Percentiles rank a stretch among this genome's conserved stretches.
phyloP scores from a whole-genome alignment of 2,329 filamentous ascomycete species.

The Boeremia lycopersici region DNA sequence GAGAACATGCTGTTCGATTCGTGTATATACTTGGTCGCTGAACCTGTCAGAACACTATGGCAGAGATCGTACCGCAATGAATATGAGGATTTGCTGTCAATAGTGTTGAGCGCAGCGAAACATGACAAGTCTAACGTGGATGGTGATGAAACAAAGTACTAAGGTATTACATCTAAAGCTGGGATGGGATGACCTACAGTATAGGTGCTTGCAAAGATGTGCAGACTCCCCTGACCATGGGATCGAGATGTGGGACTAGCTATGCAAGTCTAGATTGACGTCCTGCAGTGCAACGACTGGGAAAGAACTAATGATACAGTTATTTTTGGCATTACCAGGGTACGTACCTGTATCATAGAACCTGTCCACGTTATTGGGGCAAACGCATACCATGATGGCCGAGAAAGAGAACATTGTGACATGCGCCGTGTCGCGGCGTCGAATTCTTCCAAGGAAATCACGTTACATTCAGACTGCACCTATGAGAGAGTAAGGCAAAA shows the following conservation, averaged over 20 bases:
- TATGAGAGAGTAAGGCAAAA: conserved; percentile 22
- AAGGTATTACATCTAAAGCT: too few relatives aligned
- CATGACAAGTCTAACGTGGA: too few relatives aligned
- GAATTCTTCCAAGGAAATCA: conserved; percentile 5
- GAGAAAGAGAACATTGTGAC: not conserved
- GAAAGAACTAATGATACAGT: not conserved
- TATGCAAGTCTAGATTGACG: not conserved
- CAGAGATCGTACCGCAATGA: too few relatives aligned
- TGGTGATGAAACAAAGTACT: too few relatives aligned
- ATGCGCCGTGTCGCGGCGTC: not conserved
- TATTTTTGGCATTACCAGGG: not conserved
- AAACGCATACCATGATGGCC: too few relatives aligned
- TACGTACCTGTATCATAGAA: not conserved
- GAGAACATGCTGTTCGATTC: not conserved
- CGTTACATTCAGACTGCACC: conserved; percentile 30
- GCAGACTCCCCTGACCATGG: not conserved
- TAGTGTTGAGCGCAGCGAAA: too few relatives aligned
- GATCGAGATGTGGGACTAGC: not conserved
- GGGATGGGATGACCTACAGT: not conserved
- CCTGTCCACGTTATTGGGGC: conserved; percentile 13
- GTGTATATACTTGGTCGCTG: not conserved
- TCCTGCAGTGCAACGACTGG: not conserved
- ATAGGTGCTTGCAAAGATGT: not conserved
- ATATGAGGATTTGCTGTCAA: too few relatives aligned
- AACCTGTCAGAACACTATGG: too few relatives aligned